Base-by-base conservation (phyloP, 2,329 filamentous ascomycete genomes). In the Fusarium robinianum region DNA sequence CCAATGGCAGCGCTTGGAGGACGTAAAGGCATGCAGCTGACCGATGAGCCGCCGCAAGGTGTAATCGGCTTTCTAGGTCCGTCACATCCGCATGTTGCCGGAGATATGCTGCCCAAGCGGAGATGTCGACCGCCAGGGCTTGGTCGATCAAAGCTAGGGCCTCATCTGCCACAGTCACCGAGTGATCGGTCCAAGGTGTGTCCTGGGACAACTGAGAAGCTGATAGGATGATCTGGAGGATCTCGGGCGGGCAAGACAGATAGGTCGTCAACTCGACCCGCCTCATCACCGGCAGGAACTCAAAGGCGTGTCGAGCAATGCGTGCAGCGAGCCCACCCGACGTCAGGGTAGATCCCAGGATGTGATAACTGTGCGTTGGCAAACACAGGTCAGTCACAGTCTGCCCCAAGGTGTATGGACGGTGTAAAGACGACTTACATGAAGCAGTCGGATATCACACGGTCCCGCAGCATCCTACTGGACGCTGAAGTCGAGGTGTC, bases 21-120 rank as follows among this genome's bases (percentile, higher is more conserved):
- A 77, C 72, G 57, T 76, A 77, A 6, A 77, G 55, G 46, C 72
- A 76, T 3, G 70, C 72, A 4, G 73, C 72, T 2, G 73, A 73
- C 27, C 73, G 70, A 50, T 76, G 74, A 5, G 73, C 72, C 2
- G 67, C 71, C 1, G 73, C 74, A 8, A 76, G 67, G 39, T 72
- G 69, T 3, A 69, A 65, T 16, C 74, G 69, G 25, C 71, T 65
- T 26, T 74, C 69, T 5, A 71, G 62, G 33, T 74, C 71, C 12
- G 66, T 63, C 8, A 68, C 57, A 12, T 67, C 61, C 30, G 63
- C 58, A 7, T 63, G 58, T n/a, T 59, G 57, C 24, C 66, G 68
- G 10, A 77, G 63, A 27, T 64, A 63, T 4, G 60, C 53, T 3
- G 72, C 73, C 75, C 73, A 76, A 1, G 49, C 62, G 18, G 67